Conservation (phyloP, 2,329 filamentous ascomycete species). For the Knufia fluminis region DNA sequence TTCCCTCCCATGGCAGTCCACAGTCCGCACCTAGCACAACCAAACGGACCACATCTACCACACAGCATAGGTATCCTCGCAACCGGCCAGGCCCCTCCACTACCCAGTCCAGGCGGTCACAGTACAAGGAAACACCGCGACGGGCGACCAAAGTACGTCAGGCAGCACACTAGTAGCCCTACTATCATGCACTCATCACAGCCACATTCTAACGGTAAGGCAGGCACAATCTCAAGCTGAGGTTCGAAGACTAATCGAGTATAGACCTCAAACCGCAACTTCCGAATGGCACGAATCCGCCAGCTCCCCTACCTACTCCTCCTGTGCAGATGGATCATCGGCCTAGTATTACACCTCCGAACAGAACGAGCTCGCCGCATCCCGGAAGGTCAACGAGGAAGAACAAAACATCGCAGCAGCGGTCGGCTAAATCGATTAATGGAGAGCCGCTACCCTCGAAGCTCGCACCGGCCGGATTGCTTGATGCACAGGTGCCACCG, state of each 20-base stretch:
- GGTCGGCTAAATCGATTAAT: constrained; percentile 25
- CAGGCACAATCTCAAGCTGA: constrained; percentile 14
- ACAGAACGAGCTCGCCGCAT: constrained; percentile 42
- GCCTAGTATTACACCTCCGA: constrained; percentile 38
- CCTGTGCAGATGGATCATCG: constrained; percentile 35
- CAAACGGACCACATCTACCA: constrained; percentile 20
- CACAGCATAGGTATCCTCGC: constrained; percentile 72
- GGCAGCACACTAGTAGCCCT: constrained; percentile 74
- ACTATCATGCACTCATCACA: constrained; percentile 52
- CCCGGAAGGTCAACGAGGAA: constrained; percentile 42
- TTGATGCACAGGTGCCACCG: constrained; percentile 78
- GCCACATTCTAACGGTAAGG: constrained; percentile 25
- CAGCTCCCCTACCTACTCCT: constrained; percentile 49
- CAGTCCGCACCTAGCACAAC: constrained; percentile 33
- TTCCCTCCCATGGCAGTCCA: constrained; percentile 61
- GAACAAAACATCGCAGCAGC: constrained; percentile 30
- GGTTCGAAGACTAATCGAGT: constrained; percentile 30
- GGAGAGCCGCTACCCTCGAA: constrained; percentile 24
- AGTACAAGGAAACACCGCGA: constrained; percentile 44
- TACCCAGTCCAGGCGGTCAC: constrained; percentile 72
- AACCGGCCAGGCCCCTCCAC: constrained; percentile 67
- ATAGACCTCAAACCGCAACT: constrained; percentile 34
- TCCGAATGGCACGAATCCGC: constrained; percentile 27
- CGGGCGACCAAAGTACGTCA: constrained; percentile 51
- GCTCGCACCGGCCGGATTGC: constrained; percentile 48